Evolutionary conservation across 306 rosid species (phyloP).

Genomic region (Lagenaria siceraria): DNA sequence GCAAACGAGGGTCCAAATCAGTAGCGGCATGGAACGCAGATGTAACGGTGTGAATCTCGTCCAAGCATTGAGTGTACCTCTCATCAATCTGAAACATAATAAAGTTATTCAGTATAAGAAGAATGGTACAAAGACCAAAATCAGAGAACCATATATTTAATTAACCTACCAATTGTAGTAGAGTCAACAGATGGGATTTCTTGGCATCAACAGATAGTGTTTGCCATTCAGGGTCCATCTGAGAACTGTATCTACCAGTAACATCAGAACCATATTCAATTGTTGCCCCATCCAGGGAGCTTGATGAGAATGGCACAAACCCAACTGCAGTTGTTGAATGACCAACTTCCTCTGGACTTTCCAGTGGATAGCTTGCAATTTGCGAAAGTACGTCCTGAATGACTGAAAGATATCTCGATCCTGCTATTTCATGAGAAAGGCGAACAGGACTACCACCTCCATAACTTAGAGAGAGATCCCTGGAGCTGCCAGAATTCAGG

Average conservation of each 20-base stretch:
- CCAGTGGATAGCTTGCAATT: constrained; percentile 52
- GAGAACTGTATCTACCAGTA: constrained; percentile 18
- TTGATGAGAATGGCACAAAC: constrained; percentile 3
- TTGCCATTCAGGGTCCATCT: constrained; percentile 22
- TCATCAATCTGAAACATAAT: constrained; percentile 49
- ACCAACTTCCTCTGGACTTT: constrained; percentile 27
- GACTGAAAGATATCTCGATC: constrained; percentile 58
- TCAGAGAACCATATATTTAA: not conserved
- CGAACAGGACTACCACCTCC: constrained; percentile 9
- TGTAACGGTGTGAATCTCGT: constrained; percentile 68
- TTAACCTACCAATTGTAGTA: constrained; percentile 56
- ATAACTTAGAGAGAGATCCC: not conserved
- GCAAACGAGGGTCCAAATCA: constrained; percentile 60
- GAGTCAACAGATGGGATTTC: constrained; percentile 55
- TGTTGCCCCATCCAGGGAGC: constrained; percentile 1
- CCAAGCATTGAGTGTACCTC: constrained; percentile 60
- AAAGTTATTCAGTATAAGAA: not conserved
- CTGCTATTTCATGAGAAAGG: constrained; percentile 36
- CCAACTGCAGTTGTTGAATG: constrained; percentile 8
- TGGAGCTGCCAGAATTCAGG: not conserved
- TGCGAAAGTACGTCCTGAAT: constrained; percentile 70
- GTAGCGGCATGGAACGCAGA: constrained; percentile 84
- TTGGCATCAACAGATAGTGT: constrained; percentile 34
- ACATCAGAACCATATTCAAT: constrained; percentile 4
- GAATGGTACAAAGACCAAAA: not conserved